phyloP scores from a whole-genome alignment of 768 basidiomycete genomes.

The Dioszegia hungarica region DNA sequence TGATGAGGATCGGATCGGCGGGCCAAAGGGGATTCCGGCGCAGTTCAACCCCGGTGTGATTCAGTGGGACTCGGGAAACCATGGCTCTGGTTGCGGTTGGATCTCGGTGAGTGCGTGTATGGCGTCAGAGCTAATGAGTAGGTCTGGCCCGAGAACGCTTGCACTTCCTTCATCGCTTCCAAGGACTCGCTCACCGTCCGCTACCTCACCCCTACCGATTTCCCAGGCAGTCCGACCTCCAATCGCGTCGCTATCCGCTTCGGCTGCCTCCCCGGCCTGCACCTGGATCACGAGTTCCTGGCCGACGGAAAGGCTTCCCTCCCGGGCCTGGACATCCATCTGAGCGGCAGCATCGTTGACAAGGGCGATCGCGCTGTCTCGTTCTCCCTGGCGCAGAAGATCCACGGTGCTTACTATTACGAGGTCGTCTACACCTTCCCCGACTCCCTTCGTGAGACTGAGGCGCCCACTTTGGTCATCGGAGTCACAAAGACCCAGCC shows the following conservation, averaged over 20 bases:
- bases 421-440: slow-evolving; percentile 1
- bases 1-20: slow-evolving; percentile 15
- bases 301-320: slow-evolving; percentile 2
- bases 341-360: slow-evolving; percentile 15
- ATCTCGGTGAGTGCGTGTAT: slow-evolving; percentile 14
- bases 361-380: neutral
- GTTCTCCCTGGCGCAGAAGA: neutral
- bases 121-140: neutral
- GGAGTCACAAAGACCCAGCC: slow-evolving; percentile 5
- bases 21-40: slow-evolving; percentile 5
- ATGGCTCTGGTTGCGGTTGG: slow-evolving; percentile 16
- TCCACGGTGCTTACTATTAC: slow-evolving; percentile 4
- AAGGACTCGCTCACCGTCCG: slow-evolving; percentile 1
- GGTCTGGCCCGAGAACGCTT: slow-evolving; percentile 12
- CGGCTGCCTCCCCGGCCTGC: slow-evolving; percentile 4
- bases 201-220: slow-evolving; percentile 8
- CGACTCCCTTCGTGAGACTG: neutral
- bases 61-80: slow-evolving; percentile 20
- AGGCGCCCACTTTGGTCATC: slow-evolving; percentile 1
- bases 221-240: neutral
- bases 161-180: slow-evolving; percentile 4
- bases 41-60: slow-evolving; percentile 20
- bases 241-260: slow-evolving; percentile 8
- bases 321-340: slow-evolving; percentile 13
- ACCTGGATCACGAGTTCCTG: neutral